These are phyloP conservation scores for Naganishia vaughanmartiniae DNA, from an alignment of 768 basidiomycete genomes.

Conservation along the genomic window DNA sequence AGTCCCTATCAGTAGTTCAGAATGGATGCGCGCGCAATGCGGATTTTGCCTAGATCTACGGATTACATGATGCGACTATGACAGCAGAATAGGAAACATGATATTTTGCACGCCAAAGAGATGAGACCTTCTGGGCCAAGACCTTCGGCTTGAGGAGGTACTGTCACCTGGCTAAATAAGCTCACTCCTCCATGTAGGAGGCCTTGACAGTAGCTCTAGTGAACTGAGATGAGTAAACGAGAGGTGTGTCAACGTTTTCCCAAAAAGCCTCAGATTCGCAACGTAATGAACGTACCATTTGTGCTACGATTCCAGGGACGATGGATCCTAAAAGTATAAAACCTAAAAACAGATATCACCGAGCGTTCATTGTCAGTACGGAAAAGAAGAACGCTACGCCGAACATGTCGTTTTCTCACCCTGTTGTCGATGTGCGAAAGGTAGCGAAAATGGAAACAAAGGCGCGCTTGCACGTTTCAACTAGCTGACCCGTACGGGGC, in stretches of 20 bases:
- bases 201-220: background rate
- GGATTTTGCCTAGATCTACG: too few species aligned
- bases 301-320: conserved; percentile 2
- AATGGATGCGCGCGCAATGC: too few species aligned
- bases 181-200: background rate
- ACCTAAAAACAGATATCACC: background rate
- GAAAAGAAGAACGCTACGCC: background rate
- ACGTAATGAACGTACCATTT: background rate
- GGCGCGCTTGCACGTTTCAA: background rate
- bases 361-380: background rate
- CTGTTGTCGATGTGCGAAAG: background rate
- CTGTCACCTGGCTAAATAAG: too few species aligned
- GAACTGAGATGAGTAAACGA: background rate
- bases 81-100: too few species aligned
- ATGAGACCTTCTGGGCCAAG: too few species aligned
- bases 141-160: too few species aligned
- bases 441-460: background rate
- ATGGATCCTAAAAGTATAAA: conserved; percentile 18
- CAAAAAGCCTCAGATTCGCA: background rate
- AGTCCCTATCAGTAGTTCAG: too few species aligned
- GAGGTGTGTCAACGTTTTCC: background rate
- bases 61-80: too few species aligned
- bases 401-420: background rate
- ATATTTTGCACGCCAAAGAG: too few species aligned
- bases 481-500: background rate